Conservation (phyloP, 345 rosid species). For the Salix purpurea region DNA sequence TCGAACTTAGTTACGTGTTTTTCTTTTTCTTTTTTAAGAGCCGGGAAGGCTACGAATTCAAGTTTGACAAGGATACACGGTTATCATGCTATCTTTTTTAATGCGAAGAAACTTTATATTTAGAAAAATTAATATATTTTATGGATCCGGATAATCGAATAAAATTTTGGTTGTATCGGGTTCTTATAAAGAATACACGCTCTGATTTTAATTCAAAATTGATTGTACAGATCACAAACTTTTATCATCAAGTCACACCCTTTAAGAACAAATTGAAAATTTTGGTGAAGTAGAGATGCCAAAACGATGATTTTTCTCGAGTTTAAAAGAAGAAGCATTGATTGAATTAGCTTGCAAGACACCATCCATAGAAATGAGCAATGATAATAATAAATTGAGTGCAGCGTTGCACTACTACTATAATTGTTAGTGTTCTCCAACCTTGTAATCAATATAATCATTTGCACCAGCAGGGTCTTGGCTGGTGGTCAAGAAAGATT, state of each 20-base stretch:
- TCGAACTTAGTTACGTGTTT: neutral
- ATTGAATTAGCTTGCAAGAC: neutral
- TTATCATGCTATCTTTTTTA: too few relatives aligned
- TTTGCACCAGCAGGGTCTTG: neutral
- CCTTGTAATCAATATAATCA: neutral
- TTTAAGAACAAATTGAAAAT: neutral
- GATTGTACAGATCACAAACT: too few relatives aligned
- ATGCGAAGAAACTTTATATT: too few relatives aligned
- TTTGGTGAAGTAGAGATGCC: neutral
- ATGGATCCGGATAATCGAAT: too few relatives aligned
- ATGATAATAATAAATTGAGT: neutral
- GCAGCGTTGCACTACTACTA: neutral
- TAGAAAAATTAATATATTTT: too few relatives aligned
- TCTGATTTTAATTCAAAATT: too few relatives aligned
- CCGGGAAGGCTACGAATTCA: neutral
- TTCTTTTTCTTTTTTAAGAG: neutral
- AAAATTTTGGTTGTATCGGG: too few relatives aligned
- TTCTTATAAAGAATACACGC: fast-evolving
- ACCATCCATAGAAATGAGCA: neutral
- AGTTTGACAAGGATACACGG: neutral
- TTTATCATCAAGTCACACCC: too few relatives aligned
- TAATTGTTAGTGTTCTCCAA: neutral
- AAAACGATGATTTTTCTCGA: neutral
- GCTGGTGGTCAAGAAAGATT: too few relatives aligned
- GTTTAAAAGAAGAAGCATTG: neutral